Percentiles rank a stretch among this genome's conserved stretches.
These are phyloP conservation scores for Raphanus raphanistrum DNA, from an alignment of 345 rosid genomes.

Conservation along the genomic window DNA sequence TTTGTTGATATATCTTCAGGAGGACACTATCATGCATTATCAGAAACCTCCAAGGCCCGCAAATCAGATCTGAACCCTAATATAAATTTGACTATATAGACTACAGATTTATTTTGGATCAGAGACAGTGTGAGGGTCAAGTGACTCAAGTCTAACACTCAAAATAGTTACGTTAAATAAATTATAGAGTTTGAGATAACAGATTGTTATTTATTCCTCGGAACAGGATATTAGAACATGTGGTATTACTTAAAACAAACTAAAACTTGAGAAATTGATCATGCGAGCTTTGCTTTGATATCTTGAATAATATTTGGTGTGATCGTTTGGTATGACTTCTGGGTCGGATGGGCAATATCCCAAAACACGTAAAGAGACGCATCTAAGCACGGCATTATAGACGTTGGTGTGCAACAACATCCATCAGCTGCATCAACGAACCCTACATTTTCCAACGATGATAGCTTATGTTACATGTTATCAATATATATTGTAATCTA, in stretches of 20 bases:
- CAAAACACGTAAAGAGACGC: slow-evolving; percentile 36
- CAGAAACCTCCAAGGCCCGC: not conserved
- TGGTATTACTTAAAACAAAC: not conserved
- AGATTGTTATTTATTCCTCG: not conserved
- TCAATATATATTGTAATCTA: not conserved
- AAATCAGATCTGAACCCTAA: not conserved
- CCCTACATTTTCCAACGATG: slow-evolving; percentile 19
- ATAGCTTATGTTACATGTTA: not conserved
- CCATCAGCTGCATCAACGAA: slow-evolving; percentile 18
- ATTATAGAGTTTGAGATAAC: not conserved
- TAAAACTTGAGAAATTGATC: slow-evolving; percentile 4
- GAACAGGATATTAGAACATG: not conserved
- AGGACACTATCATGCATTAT: not conserved
- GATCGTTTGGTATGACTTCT: slow-evolving; percentile 32
- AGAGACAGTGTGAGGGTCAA: not conserved
- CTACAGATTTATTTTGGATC: not conserved
- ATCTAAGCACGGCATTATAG: slow-evolving; percentile 30
- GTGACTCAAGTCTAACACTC: slow-evolving; percentile 8
- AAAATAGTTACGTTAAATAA: not conserved
- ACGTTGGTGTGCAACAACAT: slow-evolving; percentile 30
- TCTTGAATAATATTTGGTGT: slow-evolving; percentile 22
- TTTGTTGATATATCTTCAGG: not conserved
- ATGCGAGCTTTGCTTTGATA: slow-evolving; percentile 26
- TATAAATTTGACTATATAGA: not conserved
- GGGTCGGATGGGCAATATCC: slow-evolving; percentile 37